Conservation (phyloP, 305 asterid genomes). For the Euphrasia arctica region DNA sequence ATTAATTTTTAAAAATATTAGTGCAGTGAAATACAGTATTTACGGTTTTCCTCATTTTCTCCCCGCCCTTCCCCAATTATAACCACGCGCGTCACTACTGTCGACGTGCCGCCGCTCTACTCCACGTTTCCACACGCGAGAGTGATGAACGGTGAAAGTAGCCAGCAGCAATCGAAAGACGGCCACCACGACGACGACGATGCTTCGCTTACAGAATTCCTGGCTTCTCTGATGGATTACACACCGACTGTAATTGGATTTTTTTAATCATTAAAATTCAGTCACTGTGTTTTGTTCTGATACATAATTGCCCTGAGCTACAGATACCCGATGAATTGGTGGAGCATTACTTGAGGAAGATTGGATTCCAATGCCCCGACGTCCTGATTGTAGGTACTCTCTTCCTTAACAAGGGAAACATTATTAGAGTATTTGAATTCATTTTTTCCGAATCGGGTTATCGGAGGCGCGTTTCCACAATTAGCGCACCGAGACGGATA, state of each 20-base stretch:
- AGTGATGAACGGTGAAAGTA: slow-evolving; percentile 63
- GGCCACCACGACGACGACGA: slow-evolving; percentile 85
- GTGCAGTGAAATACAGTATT: too few species aligned
- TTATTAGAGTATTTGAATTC: not conserved
- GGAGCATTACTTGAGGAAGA: slow-evolving; percentile 89
- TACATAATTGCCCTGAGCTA: not conserved
- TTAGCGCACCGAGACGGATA: too few species aligned
- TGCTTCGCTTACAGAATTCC: slow-evolving; percentile 79
- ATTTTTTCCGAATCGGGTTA: too few species aligned
- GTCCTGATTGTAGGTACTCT: slow-evolving; percentile 80
- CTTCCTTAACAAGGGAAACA: slow-evolving; percentile 27
- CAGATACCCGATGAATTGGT: slow-evolving; percentile 98
- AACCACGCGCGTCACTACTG: slow-evolving; percentile 14
- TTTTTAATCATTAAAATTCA: not conserved
- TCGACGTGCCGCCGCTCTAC: slow-evolving; percentile 24
- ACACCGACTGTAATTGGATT: slow-evolving; percentile 67
- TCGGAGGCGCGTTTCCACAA: too few species aligned
- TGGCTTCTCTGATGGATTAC: slow-evolving; percentile 86
- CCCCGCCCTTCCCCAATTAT: not conserved
- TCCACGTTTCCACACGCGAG: too few species aligned
- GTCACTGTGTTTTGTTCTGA: not conserved
- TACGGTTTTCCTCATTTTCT: too few species aligned
- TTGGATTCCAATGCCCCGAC: slow-evolving; percentile 96
- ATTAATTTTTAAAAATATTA: too few species aligned
- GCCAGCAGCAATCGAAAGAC: slow-evolving; percentile 58